phyloP scores from a whole-genome alignment of 768 basidiomycete genomes.

The Podaxis sp. region DNA sequence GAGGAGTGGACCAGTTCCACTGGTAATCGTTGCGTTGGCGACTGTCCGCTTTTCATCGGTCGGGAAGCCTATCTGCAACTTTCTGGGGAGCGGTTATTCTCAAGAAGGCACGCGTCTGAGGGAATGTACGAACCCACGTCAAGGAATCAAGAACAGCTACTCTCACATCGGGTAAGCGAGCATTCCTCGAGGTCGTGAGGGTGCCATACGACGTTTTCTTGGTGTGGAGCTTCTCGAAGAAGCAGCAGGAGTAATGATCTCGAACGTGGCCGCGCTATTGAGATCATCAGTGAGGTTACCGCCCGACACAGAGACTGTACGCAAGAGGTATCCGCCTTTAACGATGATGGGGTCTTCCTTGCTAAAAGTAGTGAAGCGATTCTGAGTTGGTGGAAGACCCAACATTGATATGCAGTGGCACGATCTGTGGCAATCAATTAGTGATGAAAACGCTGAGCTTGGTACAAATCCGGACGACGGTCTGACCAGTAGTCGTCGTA shows the following conservation, averaged over 20 bases:
- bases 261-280: conserved; percentile 37
- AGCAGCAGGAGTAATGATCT: conserved; percentile 41
- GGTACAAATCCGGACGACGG: conserved; percentile 39
- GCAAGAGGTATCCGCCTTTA: conserved; percentile 45
- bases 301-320: conserved; percentile 30
- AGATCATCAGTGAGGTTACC: conserved; percentile 40
- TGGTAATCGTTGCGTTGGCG: conserved; percentile 39
- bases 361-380: conserved; percentile 31
- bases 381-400: conserved; percentile 37
- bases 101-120: background rate
- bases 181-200: conserved; percentile 25
- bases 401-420: conserved; percentile 45
- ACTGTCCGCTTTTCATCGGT: conserved; percentile 41
- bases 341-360: conserved; percentile 41
- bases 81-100: conserved; percentile 21
- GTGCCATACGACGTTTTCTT: conserved; percentile 39
- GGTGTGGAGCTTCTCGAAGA: conserved; percentile 27
- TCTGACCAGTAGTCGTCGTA: conserved; percentile 42
- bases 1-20: conserved; percentile 28
- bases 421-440: conserved; percentile 29
- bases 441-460: conserved; percentile 34
- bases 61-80: conserved; percentile 38
- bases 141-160: conserved; percentile 30
- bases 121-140: conserved; percentile 28
- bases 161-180: conserved; percentile 27